Evolutionary conservation across 371 early-diverging fungal species (phyloP), one percentile per base, ranked within the genome.

Genomic region (Mucor mucedo): DNA sequence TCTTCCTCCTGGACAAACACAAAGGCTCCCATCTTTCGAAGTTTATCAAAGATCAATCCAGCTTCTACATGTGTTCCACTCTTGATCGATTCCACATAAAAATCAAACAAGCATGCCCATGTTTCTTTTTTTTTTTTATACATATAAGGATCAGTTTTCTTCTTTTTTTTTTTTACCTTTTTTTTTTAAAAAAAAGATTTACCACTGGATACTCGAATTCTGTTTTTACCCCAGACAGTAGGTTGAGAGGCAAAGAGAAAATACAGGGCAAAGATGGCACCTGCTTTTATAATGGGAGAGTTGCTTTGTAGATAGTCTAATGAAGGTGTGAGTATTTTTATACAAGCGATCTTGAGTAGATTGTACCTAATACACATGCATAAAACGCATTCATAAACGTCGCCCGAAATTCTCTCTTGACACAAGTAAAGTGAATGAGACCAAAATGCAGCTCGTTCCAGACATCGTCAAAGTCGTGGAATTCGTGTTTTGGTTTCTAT

Each of bases 231-330:
- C 72, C 72, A 71, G 21, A 65, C 21, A 11, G 16, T 38, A 4
- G 72, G 72, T 10, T 71, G 72, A 38, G 72, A 62, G 3, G 52
- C 39, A 16, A 68, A 62, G n/a, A 71, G 38, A 32, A 64, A 68
- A 42, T 71, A 71, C 2, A 71, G 30, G 2, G 65, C 49, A 47
- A 61, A 71, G 0, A 71, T 33, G 2, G 58, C 59, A 1, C 52
- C 72, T 4, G 39, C 52, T 11, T 54, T 35, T 2, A 65, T 11
- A 0, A 49, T 16, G 4, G 32, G 32, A 0, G 62, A n/a, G 7
- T 39, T 9, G 38, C 62, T 64, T 9, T 38, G 9, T 38, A 64
- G 49, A n/a, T 67, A 57, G 39, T 54, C 67, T 57, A 42, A 14
- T 39, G 5, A 48, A 48, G 5, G 11, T 8, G 29, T 16, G 13